Conservation (phyloP, 202 grass and related monocot species). For the Panicum virgatum region DNA sequence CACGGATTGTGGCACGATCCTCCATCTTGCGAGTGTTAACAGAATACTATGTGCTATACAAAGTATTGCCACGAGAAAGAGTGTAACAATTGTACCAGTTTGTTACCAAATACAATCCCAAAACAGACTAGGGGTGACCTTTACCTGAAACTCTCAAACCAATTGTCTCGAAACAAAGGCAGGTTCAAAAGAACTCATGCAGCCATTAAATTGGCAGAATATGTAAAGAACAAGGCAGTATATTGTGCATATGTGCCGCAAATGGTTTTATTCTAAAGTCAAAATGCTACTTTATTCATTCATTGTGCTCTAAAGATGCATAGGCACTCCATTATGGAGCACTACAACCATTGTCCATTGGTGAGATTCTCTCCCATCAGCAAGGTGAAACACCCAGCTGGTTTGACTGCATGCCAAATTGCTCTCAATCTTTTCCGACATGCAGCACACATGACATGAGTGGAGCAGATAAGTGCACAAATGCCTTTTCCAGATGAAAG, state of each 20-base stretch:
- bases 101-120: not conserved
- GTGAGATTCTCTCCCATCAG: slow-evolving; percentile 38
- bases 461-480: slow-evolving; percentile 39
- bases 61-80: not conserved
- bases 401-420: slow-evolving; percentile 56
- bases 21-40: slow-evolving; percentile 18
- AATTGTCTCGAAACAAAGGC: not conserved
- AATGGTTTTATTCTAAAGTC: slow-evolving; percentile 19
- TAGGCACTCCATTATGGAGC: slow-evolving; percentile 45
- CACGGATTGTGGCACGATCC: not conserved
- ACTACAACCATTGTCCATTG: slow-evolving; percentile 40
- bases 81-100: slow-evolving; percentile 10
- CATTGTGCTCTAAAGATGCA: slow-evolving; percentile 18
- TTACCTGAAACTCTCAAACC: slow-evolving; percentile 12
- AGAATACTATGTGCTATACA: slow-evolving; percentile 13
- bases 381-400: slow-evolving; percentile 30
- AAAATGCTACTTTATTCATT: slow-evolving; percentile 34
- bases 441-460: slow-evolving; percentile 37
- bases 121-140: not conserved
- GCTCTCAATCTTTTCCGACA: slow-evolving; percentile 34
- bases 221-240: slow-evolving; percentile 28
- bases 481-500: slow-evolving; percentile 37
- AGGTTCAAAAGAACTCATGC: slow-evolving; percentile 20
- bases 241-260: slow-evolving; percentile 1
- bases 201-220: slow-evolving; percentile 22